These are phyloP conservation scores for Sarocladium oryzae DNA, from an alignment of 2,329 filamentous ascomycete species.

Conservation along the genomic window DNA sequence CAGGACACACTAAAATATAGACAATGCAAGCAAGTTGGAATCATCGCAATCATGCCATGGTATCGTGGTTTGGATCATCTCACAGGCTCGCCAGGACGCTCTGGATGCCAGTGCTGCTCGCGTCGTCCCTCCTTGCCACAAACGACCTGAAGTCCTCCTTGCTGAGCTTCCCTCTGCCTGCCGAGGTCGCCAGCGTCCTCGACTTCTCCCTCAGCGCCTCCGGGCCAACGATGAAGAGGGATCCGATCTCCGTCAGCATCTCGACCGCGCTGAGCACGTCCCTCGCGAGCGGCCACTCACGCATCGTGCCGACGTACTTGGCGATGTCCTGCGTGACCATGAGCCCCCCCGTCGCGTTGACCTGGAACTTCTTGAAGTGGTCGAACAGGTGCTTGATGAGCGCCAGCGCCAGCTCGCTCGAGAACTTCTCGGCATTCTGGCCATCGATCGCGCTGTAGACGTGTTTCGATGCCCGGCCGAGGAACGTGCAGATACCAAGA, in stretches of 20 bases:
- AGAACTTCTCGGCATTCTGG: slow-evolving; percentile 74
- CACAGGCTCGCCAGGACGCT: slow-evolving; percentile 65
- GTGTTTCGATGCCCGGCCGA: slow-evolving; percentile 58
- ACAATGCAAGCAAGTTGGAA: background rate
- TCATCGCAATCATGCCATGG: slow-evolving; percentile 13
- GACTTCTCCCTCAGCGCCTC: slow-evolving; percentile 69
- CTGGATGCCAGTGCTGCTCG: slow-evolving; percentile 73
- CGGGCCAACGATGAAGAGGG: slow-evolving; percentile 86
- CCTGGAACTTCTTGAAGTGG: slow-evolving; percentile 89
- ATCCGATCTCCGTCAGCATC: slow-evolving; percentile 86
- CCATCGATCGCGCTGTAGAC: slow-evolving; percentile 69
- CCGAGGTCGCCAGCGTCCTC: slow-evolving; percentile 45
- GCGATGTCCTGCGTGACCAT: slow-evolving; percentile 96
- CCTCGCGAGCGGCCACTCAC: slow-evolving; percentile 70
- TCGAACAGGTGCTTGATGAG: slow-evolving; percentile 76
- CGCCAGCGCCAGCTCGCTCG: slow-evolving; percentile 75
- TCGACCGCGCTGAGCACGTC: slow-evolving; percentile 68
- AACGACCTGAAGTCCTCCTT: slow-evolving; percentile 76
- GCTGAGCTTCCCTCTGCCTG: slow-evolving; percentile 46
- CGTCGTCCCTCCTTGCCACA: slow-evolving; percentile 80
- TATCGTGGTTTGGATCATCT: slow-evolving; percentile 16
- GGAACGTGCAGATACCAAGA: slow-evolving; percentile 71
- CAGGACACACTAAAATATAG: background rate
- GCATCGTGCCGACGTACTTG: slow-evolving; percentile 81
- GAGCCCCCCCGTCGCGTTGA: slow-evolving; percentile 86